Evolutionary conservation across 257 asterid genomes (phyloP), one percentile per base, ranked within the genome.

Genomic region (Craterostigma plantagineum): DNA sequence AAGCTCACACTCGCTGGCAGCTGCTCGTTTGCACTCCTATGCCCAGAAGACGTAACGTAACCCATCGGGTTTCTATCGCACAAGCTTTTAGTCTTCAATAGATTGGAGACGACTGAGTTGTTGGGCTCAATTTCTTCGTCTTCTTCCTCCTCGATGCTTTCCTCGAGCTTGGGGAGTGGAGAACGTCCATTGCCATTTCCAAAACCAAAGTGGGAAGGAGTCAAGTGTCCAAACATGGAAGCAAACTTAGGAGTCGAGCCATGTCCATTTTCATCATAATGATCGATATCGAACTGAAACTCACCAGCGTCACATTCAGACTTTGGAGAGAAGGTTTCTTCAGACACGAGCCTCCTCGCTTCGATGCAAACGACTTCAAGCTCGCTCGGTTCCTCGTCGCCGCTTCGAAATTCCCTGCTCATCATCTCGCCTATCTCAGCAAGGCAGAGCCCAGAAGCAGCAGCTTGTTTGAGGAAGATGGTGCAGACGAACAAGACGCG

Each of bases 371-470:
- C 59, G 53, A 78, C 67, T 64, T 87, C 97, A 11, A 87, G 87
- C 72, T 79, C 97, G 55, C 98, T 87, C 8, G 98, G 98, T 58
- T 82, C 98, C 64, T 87, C 98, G 38, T 79, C 95, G 5, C 86
- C 83, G 46, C 83, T 62, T 8, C 83, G 81, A 39, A 82, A 76
- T 61, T 79, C 98, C 59, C 95, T 57, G 34, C 91, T 87, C 98
- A 87, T 87, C 95, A 87, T 87, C 72, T 77, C 95, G 11, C 93
- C 98, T 38, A 87, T 82, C 74, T 87, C 95, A 34, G 98, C 82
- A 48, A 87, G 93, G 60, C 92, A 82, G 4, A 87, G 91, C 41
- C 98, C 95, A 46, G 65, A 49, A 7, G 57, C 64, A 48, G 86
- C 93, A 61, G 92, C 98, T 54, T 74, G 91, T 60, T 87, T 82